A percentile compares a stretch with the other conserved stretches of the same genome.
phyloP scores from a whole-genome alignment of 345 rosid genomes.

The Camelina sativa region DNA sequence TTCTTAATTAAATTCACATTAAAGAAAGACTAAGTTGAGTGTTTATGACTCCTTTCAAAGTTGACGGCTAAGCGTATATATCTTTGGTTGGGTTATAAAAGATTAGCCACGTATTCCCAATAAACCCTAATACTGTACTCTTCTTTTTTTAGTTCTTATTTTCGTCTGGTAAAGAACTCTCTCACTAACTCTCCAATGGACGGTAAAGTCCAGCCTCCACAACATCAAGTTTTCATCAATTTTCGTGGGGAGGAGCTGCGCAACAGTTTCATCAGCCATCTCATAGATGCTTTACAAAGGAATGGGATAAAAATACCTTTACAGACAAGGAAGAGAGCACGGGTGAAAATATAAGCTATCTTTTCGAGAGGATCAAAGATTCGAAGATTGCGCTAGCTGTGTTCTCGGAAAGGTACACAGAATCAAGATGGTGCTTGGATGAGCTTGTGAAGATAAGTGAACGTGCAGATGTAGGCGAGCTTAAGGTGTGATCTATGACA shows the following conservation, averaged over 20 bases:
- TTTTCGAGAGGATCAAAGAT: not conserved
- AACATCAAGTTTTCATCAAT: constrained; percentile 33
- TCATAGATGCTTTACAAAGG: not conserved
- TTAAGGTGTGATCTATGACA: not conserved
- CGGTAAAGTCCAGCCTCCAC: not conserved
- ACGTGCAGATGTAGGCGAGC: not conserved
- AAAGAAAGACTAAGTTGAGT: too few relatives aligned
- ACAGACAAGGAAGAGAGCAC: not conserved
- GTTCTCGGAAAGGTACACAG: not conserved
- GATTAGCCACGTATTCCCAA: too few relatives aligned
- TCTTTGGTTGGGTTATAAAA: too few relatives aligned
- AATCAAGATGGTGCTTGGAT: constrained; percentile 4
- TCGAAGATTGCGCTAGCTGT: not conserved
- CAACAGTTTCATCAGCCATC: constrained; percentile 28
- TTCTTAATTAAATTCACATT: too few relatives aligned
- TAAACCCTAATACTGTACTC: too few relatives aligned
- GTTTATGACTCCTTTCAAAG: too few relatives aligned
- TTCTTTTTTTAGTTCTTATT: too few relatives aligned
- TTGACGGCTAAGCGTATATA: too few relatives aligned
- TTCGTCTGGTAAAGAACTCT: too few relatives aligned
- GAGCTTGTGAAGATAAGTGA: constrained; percentile 5
- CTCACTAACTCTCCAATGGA: not conserved
- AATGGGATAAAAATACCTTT: not conserved
- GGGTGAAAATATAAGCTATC: not conserved
- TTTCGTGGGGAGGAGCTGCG: constrained; percentile 31